Conservation (phyloP, 2,329 filamentous ascomycete genomes). For the Talaromyces funiculosus region DNA sequence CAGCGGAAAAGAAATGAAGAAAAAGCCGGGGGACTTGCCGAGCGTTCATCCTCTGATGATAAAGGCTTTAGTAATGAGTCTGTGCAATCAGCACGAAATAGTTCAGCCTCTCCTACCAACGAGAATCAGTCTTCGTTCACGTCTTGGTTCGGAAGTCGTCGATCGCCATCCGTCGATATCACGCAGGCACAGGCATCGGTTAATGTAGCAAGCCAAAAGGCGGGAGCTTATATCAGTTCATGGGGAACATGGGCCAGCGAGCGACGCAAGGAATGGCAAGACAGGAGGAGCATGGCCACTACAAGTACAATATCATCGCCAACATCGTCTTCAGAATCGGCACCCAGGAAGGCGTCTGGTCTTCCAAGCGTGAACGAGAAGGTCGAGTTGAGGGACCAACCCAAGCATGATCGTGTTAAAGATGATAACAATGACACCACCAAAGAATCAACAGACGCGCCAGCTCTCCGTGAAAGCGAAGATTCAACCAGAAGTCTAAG, state of each 20-base stretch:
- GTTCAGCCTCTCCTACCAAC: neutral
- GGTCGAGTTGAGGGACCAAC: neutral
- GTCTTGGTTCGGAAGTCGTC: constrained; percentile 27
- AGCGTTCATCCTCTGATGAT: constrained; percentile 27
- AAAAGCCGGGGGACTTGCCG: constrained; percentile 13
- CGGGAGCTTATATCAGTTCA: constrained; percentile 58
- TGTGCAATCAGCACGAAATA: constrained; percentile 14
- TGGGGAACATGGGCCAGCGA: constrained; percentile 58
- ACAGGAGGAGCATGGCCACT: constrained; percentile 25
- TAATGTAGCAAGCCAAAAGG: constrained; percentile 49
- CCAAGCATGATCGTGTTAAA: neutral
- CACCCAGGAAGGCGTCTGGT: neutral
- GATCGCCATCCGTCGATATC: constrained; percentile 43
- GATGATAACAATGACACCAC: neutral
- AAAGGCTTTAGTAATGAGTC: constrained; percentile 22
- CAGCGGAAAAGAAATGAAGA: constrained; percentile 53
- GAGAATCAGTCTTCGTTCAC: constrained; percentile 15
- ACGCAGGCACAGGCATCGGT: constrained; percentile 51
- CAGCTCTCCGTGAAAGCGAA: constrained; percentile 2
- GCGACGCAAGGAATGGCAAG: constrained; percentile 43
- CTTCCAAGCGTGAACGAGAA: constrained; percentile 13
- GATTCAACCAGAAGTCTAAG: neutral
- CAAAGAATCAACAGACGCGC: neutral
- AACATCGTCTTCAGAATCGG: constrained; percentile 11
- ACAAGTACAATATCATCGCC: constrained; percentile 20